phyloP scores from a whole-genome alignment of 2,329 filamentous ascomycete genomes.

The Neofusicoccum sp. region DNA sequence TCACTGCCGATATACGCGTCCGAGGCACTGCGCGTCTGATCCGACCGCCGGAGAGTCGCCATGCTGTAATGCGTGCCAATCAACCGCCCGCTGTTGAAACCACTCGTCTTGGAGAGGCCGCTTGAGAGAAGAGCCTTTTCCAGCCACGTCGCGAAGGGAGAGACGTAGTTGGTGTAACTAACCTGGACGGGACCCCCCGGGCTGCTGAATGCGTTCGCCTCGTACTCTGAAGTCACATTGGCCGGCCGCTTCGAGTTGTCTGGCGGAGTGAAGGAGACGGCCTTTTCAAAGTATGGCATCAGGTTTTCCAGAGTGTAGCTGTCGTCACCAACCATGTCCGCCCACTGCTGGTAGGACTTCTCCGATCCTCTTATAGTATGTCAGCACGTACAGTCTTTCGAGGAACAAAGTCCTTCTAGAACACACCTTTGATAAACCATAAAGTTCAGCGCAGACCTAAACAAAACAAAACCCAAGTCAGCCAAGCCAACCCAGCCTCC shows the following conservation, averaged over 20 bases:
- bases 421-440: conserved; percentile 26
- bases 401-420: conserved; percentile 23
- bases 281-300: conserved; percentile 34
- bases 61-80: conserved; percentile 29
- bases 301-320: conserved; percentile 33
- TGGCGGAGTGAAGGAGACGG: conserved; percentile 33
- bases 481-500: too few relatives aligned
- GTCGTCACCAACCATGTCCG: conserved; percentile 34
- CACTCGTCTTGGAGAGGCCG: conserved; percentile 26
- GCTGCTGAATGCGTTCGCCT: conserved; percentile 27
- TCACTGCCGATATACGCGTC: conserved; percentile 25
- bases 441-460: conserved; percentile 25
- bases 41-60: conserved; percentile 35
- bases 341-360: conserved; percentile 31
- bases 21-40: conserved; percentile 30
- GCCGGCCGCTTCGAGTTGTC: conserved; percentile 27
- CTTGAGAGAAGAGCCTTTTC: conserved; percentile 28
- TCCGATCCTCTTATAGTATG: conserved; percentile 20
- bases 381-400: neutral
- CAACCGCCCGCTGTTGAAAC: conserved; percentile 30
- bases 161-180: conserved; percentile 33
- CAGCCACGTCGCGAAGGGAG: conserved; percentile 30
- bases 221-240: conserved; percentile 28
- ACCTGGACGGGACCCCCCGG: conserved; percentile 29
- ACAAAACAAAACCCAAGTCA: conserved; percentile 31